These are phyloP conservation scores for Claviceps paspali DNA, from an alignment of 2,329 filamentous ascomycete genomes.

Conservation along the genomic window DNA sequence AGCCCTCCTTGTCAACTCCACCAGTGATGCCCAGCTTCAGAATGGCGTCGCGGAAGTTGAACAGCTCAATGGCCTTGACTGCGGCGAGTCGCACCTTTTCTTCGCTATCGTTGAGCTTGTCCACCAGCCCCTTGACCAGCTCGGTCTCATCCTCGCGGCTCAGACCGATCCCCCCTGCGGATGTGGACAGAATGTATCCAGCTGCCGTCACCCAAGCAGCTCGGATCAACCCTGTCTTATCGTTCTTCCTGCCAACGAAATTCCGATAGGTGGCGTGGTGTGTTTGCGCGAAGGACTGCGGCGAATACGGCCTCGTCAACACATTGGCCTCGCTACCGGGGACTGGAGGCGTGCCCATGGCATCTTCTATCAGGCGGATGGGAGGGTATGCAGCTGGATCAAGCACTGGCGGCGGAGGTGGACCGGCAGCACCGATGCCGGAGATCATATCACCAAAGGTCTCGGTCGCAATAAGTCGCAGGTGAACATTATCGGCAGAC, in stretches of 20 bases:
- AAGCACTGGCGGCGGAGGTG: constrained; percentile 54
- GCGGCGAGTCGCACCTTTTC: constrained; percentile 83
- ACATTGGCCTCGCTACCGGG: constrained; percentile 37
- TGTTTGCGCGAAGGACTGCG: constrained; percentile 76
- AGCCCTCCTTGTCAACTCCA: constrained; percentile 58
- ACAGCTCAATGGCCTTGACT: constrained; percentile 69
- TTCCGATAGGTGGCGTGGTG: constrained; percentile 66
- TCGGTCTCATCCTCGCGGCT: constrained; percentile 66
- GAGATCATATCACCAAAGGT: constrained; percentile 91
- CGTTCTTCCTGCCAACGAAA: constrained; percentile 72
- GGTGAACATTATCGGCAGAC: constrained; percentile 71
- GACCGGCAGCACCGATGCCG: constrained; percentile 81
- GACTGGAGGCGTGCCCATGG: constrained; percentile 19
- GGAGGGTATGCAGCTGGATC: constrained; percentile 81
- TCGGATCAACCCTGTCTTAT: constrained; percentile 71
- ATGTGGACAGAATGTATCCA: constrained; percentile 79
- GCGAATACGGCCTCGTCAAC: constrained; percentile 69
- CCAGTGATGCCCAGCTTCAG: constrained; percentile 66
- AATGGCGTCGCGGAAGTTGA: constrained; percentile 67
- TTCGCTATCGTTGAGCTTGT: constrained; percentile 75
- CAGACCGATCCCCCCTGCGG: constrained; percentile 76
- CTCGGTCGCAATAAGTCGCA: constrained; percentile 79
- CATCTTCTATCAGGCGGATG: constrained; percentile 45
- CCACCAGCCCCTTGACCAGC: constrained; percentile 58
- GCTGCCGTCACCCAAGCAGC: constrained; percentile 74